phyloP scores from a whole-genome alignment of 2,329 filamentous ascomycete species.

The Hymenoscyphus salicellus region DNA sequence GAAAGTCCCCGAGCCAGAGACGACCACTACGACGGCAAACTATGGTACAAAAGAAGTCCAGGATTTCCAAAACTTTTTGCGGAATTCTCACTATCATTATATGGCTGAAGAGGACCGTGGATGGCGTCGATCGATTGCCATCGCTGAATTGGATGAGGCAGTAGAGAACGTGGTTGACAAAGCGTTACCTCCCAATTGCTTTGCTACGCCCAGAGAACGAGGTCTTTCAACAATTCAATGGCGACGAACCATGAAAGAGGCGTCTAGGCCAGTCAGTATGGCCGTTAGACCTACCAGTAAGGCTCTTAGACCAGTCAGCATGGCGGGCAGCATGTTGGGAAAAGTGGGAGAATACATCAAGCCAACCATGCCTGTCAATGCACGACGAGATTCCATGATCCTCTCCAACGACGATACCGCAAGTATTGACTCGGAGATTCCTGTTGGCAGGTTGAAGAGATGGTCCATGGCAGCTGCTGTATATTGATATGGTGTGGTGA shows the following conservation, averaged over 20 bases:
- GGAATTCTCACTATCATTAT: neutral
- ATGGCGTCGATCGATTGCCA: neutral
- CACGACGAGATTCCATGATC: neutral
- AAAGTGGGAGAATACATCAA: conserved; percentile 19
- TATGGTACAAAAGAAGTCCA: neutral
- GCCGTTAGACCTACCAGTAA: neutral
- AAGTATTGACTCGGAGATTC: neutral
- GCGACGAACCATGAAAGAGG: neutral
- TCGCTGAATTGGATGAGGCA: neutral
- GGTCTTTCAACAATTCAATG: neutral
- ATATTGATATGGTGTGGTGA: neutral
- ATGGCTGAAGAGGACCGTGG: neutral
- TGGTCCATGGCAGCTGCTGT: neutral
- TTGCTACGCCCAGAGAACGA: neutral
- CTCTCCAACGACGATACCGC: neutral
- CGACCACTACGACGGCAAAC: neutral
- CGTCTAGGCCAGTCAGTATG: neutral
- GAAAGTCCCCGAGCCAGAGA: neutral
- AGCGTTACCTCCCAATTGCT: neutral
- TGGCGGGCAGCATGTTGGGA: conserved; percentile 12
- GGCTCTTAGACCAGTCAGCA: neutral
- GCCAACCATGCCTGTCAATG: conserved; percentile 4
- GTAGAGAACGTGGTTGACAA: neutral
- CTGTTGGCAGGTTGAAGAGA: neutral
- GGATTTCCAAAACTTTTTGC: neutral